Evolutionary conservation across 306 rosid genomes (phyloP).

Genomic region (Begonia peltatifolia): DNA sequence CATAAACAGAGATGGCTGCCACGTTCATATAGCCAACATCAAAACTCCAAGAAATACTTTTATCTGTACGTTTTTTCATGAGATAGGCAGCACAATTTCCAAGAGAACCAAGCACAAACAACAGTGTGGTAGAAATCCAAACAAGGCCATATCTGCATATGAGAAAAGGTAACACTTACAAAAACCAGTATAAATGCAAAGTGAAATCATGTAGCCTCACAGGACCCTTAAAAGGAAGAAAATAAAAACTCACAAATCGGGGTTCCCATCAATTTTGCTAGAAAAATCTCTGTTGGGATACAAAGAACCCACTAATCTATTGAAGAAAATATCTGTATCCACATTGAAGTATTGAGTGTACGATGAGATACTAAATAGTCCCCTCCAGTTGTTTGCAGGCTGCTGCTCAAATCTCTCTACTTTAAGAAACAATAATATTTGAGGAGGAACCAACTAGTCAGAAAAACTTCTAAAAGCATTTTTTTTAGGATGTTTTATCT

Average conservation of each 20-base stretch:
- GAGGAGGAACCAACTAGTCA: no score
- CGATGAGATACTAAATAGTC: conserved; percentile 65
- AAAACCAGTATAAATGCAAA: background rate
- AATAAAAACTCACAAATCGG: conserved; percentile 67
- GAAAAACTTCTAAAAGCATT: no score
- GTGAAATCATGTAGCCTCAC: background rate
- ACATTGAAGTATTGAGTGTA: conserved; percentile 82
- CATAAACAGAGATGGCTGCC: conserved; percentile 79
- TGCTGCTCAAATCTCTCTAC: conserved; percentile 83
- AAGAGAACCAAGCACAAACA: conserved; percentile 71
- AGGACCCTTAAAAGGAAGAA: background rate
- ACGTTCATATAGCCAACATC: conserved; percentile 65
- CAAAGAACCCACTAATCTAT: conserved; percentile 71
- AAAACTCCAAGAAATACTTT: conserved; percentile 54
- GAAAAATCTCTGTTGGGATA: conserved; percentile 79
- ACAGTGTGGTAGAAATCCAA: conserved; percentile 92
- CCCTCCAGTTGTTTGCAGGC: conserved; percentile 80
- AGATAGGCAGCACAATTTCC: conserved; percentile 96
- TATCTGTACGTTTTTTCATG: conserved; percentile 39
- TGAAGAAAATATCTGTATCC: conserved; percentile 69
- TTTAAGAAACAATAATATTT: conserved; percentile 7
- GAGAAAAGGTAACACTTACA: conserved; percentile 9
- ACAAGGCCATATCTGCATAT: conserved; percentile 53
- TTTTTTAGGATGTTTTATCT: no score
- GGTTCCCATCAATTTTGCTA: conserved; percentile 87